Evolutionary conservation across 148 eudicot species (phyloP), one percentile per base, ranked within the genome.

Genomic region (Rhododendron williamsianum): DNA sequence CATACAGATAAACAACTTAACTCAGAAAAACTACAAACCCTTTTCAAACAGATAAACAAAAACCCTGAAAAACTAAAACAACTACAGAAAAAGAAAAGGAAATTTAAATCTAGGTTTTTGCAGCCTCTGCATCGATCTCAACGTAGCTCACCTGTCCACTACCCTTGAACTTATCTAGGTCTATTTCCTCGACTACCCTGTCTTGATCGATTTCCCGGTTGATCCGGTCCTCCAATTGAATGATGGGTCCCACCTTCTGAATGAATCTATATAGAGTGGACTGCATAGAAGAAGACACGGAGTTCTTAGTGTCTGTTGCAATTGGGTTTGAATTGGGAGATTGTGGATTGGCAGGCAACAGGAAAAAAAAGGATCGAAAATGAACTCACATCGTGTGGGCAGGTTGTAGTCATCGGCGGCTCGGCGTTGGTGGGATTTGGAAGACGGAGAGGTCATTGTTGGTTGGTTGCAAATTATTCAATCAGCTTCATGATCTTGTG

Each of bases 31-130:
- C 69, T 19, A 63, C 2, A 1, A 63, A 6, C 71, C 6, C 6
- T 76, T 36, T 63, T 81, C 25, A 9, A 54, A 27, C 72, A 16
- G 36, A 81, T 36, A 16, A 81, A 27, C 46, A 16, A 78, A 19
- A 78, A 78, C 12, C 52, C 56, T 78, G 60, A 21, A 80, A 35
- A 38, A 12, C 52, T 18, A 46, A 27, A 46, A 7, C 1, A 10
- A 81, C 10, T 36, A 18, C 4, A 73, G 21, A 71, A 63, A 77
- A 19, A 77, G 27, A 79, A 54, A 2, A 67, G 25, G 23, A 33
- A 43, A 58, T 5, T 13, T 35, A 96, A 88, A 93, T 89, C 99
- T 98, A 96, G 6, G 96, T 94, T 82, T 92, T 89, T 38, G 99
- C 95, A 33, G 35, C 35, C 35, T 33, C 35, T 33, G 35, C 35